Evolutionary conservation across 345 rosid species (phyloP), one percentile per base, ranked within the genome.

Genomic region (Turritis glabra): DNA sequence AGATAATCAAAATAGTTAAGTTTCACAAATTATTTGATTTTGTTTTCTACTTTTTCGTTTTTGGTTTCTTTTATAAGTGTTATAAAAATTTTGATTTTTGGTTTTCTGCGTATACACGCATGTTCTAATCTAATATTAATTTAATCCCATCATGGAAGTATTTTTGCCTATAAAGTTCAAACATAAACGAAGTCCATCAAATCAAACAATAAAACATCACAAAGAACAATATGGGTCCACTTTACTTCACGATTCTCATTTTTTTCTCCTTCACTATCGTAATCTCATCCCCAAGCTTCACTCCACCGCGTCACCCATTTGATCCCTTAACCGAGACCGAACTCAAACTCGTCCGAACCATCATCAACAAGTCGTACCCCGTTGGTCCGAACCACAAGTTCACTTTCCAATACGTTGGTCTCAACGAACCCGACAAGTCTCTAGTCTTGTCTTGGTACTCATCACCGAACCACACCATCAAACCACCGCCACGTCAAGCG

Each of bases 381-480:
- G 14, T 61, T 38, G 71, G 64, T 64, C 81, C 86, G 0, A 73
- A 9, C 14, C 79, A 77, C 9, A 83, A 81, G 80, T 55, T 87
- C 55, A 87, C 86, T 43, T 82, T 81, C 33, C 94, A 91, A 40
- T 80, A 78, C 66, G 81, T 87, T 2, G 92, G 84, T 74, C 84
- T 90, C 15, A 87, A 87, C 26, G 97, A 89, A 48, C 97, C 94
- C 23, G 85, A 85, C 7, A 91, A 91, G 70, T 48, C 46, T 2
- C 79, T 60, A 43, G 87, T 91, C 53, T 83, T 89, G 44, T 54
- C 52, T 0, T 91, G 90, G 89, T 67, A 82, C 17, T 68, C 84
- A 23, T 60, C 77, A 29, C 17, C 65, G 4, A 8, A 8, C 25
- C 33, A 55, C 26, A 54, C 44, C 69, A 38, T 33, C 48, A 64